Evolutionary conservation across 2,329 filamentous ascomycete species (phyloP).

Genomic region (Phyllosticta capitalensis): DNA sequence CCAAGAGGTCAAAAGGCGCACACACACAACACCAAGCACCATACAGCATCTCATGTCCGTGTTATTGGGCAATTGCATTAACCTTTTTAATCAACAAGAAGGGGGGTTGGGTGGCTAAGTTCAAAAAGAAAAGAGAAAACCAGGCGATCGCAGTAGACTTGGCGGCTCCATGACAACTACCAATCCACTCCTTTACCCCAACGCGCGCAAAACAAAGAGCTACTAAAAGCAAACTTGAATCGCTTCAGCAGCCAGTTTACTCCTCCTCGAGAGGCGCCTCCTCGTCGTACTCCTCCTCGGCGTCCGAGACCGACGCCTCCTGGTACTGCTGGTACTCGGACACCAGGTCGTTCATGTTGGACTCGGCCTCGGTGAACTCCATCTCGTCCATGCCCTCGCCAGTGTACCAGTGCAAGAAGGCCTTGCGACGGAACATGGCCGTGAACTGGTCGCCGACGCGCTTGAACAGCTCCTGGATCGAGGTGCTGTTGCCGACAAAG

Average conservation of each 20-base stretch:
- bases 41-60: neutral
- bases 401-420: conserved; percentile 99
- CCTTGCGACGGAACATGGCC: conserved; percentile 99
- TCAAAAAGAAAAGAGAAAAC: neutral
- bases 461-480: conserved; percentile 99
- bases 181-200: too few relatives aligned
- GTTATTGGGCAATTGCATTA: neutral
- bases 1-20: conserved; percentile 1
- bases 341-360: conserved; percentile 99
- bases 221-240: neutral
- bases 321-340: conserved; percentile 99
- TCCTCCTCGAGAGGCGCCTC: conserved; percentile 68
- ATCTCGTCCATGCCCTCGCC: conserved; percentile 99
- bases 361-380: conserved; percentile 99
- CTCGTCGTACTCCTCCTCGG: conserved; percentile 91
- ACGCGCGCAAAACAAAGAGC: too few relatives aligned
- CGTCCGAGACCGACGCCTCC: conserved; percentile 94
- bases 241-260: conserved; percentile 17
- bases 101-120: neutral
- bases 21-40: neutral
- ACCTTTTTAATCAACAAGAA: neutral
- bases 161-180: neutral
- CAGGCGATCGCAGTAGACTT: neutral
- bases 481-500: conserved; percentile 98
- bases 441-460: conserved; percentile 99